Base-by-base conservation (phyloP, 352 stramenopile species). In the Thalassiosira sp. region DNA sequence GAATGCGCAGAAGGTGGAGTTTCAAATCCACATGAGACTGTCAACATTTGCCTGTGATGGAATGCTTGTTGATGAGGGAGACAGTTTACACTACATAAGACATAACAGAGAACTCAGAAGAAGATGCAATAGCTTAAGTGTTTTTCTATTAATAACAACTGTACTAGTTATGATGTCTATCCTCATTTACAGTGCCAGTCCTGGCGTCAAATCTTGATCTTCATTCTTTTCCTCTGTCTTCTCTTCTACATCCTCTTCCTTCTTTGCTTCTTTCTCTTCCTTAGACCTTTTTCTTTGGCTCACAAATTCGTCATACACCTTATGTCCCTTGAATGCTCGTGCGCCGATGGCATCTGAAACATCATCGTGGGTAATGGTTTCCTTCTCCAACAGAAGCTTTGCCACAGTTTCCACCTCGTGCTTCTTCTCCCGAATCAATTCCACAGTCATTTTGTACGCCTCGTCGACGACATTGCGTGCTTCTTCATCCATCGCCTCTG, bases 341-440 rank as follows among this genome's bases (percentile, higher is more conserved):
- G 91, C 87, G 10, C 97, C 97, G 74, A 99, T 94, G 49, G 98
- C 86, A 45, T 96, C 91, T 48, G 98, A 90, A 53, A 99, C 97
- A 87, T 99, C 96, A 75, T 97, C 95, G 87, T 99, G 96, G 71
- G 97, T 98, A 76, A 99, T 98, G n/a, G 97, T 99, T 91, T 99
- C 96, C 53, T 98, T 98, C 76, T 98, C 94, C 22, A 99, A 90
- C 48, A 99, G 85, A 57, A 98, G 87, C 63, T 98, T 92, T 0
- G 97, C 97, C 37, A 99, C 87, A 37, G 95, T 87, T 72, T 96
- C 87, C 16, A 99, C 88, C 68, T 97, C 86, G 18, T 83, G 78
- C 68, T 98, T 96, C 80, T 98, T 98, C 10, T 97, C 92, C n/a
- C 78, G 65, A 31, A 99, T 84, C 31, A 99, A 90, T 67, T 94